Evolutionary conservation across 2,329 filamentous ascomycete species (phyloP).

Genomic region (Amesomyces nigricolor): DNA sequence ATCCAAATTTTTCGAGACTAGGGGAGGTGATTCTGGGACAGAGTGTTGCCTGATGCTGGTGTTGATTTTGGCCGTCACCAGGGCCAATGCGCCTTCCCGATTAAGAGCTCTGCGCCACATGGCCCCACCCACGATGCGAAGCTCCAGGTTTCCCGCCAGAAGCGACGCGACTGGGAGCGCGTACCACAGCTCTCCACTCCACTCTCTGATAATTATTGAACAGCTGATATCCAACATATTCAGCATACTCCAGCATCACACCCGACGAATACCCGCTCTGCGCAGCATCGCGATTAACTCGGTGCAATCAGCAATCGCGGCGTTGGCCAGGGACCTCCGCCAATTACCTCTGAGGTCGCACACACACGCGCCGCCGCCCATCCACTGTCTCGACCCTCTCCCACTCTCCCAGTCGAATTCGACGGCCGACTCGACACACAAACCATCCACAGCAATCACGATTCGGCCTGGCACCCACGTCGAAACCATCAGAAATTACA

Average conservation of each 20-base stretch:
- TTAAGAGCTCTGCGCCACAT: neutral
- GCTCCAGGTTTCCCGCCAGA: neutral
- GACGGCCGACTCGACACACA: neutral
- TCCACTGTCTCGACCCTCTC: neutral
- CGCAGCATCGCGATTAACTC: neutral
- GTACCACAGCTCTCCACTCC: neutral
- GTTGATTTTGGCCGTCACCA: too few relatives aligned
- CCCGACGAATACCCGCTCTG: neutral
- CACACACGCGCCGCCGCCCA: neutral
- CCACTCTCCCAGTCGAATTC: neutral
- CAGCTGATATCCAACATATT: neutral
- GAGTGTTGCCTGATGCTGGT: too few relatives aligned
- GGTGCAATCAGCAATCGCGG: too few relatives aligned
- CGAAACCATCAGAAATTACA: slow-evolving; percentile 3
- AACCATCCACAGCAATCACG: neutral
- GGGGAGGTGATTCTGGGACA: too few relatives aligned
- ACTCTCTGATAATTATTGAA: neutral
- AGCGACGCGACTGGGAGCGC: neutral
- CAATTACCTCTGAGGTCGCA: neutral
- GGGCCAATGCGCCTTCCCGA: neutral
- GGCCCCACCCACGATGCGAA: neutral
- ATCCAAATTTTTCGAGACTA: too few relatives aligned
- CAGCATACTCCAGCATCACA: neutral
- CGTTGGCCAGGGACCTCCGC: too few relatives aligned
- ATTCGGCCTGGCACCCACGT: neutral